Base-by-base conservation (phyloP, 768 basidiomycete species). In the Sarcodon sp. region DNA sequence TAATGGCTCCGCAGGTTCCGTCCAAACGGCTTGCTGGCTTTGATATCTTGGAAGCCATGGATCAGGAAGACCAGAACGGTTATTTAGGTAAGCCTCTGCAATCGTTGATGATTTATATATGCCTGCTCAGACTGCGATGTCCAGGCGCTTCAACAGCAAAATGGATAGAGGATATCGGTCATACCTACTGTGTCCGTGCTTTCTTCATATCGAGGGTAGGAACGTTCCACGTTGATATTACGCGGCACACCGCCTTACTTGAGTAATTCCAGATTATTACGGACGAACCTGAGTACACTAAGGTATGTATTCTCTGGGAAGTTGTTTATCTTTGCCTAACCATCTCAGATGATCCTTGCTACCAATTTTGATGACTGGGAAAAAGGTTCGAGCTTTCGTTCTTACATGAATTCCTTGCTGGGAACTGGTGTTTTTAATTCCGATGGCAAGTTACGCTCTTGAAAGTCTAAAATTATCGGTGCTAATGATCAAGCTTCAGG, bases 401-500 rank as follows among this genome's bases (percentile, higher is more conserved):
- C 61, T 16, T 63, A 63, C 13, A 68, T 76, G 66, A 59, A 61
- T 3, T 65, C 69, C 1, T 66, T 82, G 9, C 60, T 83, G 10
- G 83, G 83, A 0, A 69, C 69, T 10, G 83, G 83, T 0, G 77
- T 83, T 4, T 84, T 84, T 59, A 83, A 84, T 53, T 75, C 77
- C 11, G 80, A 83, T 47, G 80, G 80, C 71, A 53, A 50, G 66
- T 48, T 32, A 37, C 7, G 6, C 48, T 21, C 6, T 15, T 16
- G 16, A 16, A 16, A 27, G 4, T 27, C 21, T 2, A 27, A 27
- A 31, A 3, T 33, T 7, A 32, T 15, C 9, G 18, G 9, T 46
- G 45, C 39, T 65, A 60, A 58, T 65, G 33, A 66, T 68, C 63
- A 68, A 54, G 34, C 16, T 31, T 21, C 41, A 69, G 68, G 64